These are phyloP conservation scores for Kluyveromyces starmeri DNA, from an alignment of 805 yeast genomes.

Conservation along the genomic window DNA sequence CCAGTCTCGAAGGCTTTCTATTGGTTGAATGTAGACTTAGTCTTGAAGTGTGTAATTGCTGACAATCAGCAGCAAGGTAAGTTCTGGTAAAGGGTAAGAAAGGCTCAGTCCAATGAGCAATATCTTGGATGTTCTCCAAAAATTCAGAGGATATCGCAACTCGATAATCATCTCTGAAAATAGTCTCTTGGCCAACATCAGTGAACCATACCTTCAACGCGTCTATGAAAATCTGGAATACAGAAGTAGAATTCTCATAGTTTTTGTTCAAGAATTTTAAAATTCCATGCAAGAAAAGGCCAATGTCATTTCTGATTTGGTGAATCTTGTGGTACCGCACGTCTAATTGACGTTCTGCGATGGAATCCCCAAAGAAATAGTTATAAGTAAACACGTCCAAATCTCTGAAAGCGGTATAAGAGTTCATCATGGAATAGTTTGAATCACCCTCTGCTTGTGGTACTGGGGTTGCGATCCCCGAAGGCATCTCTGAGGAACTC, in stretches of 20 bases:
- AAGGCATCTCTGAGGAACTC: slow-evolving; percentile 36
- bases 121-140: slow-evolving; percentile 50
- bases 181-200: slow-evolving; percentile 68
- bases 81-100: slow-evolving; percentile 50
- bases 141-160: slow-evolving; percentile 46
- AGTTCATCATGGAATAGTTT: slow-evolving; percentile 40
- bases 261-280: slow-evolving; percentile 38
- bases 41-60: slow-evolving; percentile 66
- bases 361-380: slow-evolving; percentile 53
- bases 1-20: slow-evolving; percentile 59
- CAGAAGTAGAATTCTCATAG: slow-evolving; percentile 53
- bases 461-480: slow-evolving; percentile 31
- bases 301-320: slow-evolving; percentile 48
- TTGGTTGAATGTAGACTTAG: slow-evolving; percentile 63
- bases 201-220: slow-evolving; percentile 69
- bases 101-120: slow-evolving; percentile 56
- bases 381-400: slow-evolving; percentile 53
- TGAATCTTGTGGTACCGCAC: slow-evolving; percentile 48
- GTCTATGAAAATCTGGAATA: slow-evolving; percentile 53
- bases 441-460: slow-evolving; percentile 22
- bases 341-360: slow-evolving; percentile 35
- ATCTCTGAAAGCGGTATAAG: slow-evolving; percentile 49
- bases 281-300: slow-evolving; percentile 53
- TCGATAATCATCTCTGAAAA: slow-evolving; percentile 47
- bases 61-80: slow-evolving; percentile 65